phyloP scores from a whole-genome alignment of 371 early-diverging fungal species.

The Rhizomucor miehei region DNA sequence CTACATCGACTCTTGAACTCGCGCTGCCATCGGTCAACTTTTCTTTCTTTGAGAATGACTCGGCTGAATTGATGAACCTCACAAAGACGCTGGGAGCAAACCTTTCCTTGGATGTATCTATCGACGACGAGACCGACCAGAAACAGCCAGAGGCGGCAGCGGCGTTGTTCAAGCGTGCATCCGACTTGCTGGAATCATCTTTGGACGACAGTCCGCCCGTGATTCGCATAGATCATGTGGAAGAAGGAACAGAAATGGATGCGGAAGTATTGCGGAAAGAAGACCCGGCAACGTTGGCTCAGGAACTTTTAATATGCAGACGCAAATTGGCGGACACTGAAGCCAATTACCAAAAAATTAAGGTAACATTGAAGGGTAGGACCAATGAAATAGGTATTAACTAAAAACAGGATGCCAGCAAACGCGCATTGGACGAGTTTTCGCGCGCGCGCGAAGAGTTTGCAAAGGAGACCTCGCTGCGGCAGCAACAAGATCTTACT shows the following conservation, averaged over 20 bases:
- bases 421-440: constrained; percentile 43
- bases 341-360: constrained; percentile 13
- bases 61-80: constrained; percentile 36
- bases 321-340: constrained; percentile 10
- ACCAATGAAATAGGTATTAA: constrained; percentile 2
- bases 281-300: constrained; percentile 5
- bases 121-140: constrained; percentile 5
- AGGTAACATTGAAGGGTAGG: constrained; percentile 11
- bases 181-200: constrained; percentile 4
- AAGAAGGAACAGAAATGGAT: not conserved
- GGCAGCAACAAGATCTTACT: constrained; percentile 37
- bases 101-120: constrained; percentile 15
- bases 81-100: constrained; percentile 40
- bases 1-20: constrained; percentile 18
- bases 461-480: constrained; percentile 35
- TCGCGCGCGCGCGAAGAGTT: constrained; percentile 43
- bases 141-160: constrained; percentile 5
- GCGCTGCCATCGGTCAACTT: constrained; percentile 27
- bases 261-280: not conserved
- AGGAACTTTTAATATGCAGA: constrained; percentile 6
- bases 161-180: constrained; percentile 5
- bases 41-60: constrained; percentile 47
- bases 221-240: too few species aligned
- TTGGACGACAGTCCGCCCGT: not conserved
- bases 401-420: constrained; percentile 27